phyloP scores from a whole-genome alignment of 148 eudicot species.

The Rhododendron henanense region DNA sequence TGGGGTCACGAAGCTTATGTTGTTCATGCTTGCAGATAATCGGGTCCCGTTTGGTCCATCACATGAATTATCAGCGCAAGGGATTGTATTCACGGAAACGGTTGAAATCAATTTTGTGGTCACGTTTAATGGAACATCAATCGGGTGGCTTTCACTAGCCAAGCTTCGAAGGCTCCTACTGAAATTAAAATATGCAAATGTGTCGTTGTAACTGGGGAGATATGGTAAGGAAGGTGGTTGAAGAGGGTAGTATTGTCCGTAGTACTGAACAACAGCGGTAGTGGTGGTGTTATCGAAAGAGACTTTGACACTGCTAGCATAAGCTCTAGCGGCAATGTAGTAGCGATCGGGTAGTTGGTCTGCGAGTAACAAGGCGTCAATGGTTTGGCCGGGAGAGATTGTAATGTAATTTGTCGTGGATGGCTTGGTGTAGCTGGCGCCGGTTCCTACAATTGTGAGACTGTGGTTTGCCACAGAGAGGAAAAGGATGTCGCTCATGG shows the following conservation, averaged over 20 bases:
- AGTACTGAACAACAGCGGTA: slow-evolving; percentile 24
- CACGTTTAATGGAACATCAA: neutral
- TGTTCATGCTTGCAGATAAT: slow-evolving; percentile 31
- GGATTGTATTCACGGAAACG: slow-evolving; percentile 18
- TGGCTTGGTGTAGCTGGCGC: slow-evolving; percentile 25
- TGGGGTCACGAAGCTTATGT: slow-evolving; percentile 16
- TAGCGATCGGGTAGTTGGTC: neutral
- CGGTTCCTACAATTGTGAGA: slow-evolving; percentile 20
- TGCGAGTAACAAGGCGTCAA: slow-evolving; percentile 8
- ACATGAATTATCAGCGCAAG: slow-evolving; percentile 21
- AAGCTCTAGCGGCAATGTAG: slow-evolving; percentile 20
- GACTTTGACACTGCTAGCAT: neutral
- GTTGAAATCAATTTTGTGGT: neutral
- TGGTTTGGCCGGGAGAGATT: slow-evolving; percentile 27
- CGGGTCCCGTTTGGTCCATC: slow-evolving; percentile 27
- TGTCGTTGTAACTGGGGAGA: slow-evolving; percentile 19
- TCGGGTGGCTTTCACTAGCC: neutral
- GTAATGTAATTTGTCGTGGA: slow-evolving; percentile 1
- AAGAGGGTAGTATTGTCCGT: slow-evolving; percentile 1
- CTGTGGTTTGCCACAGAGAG: slow-evolving; percentile 23
- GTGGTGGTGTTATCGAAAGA: slow-evolving; percentile 23
- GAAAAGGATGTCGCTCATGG: slow-evolving; percentile 24
- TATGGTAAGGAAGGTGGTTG: slow-evolving; percentile 12
- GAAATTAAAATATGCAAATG: neutral
- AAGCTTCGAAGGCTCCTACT: slow-evolving; percentile 8